Base-by-base conservation (phyloP, 805 yeast genomes). In the Pichia phayaonensis region DNA sequence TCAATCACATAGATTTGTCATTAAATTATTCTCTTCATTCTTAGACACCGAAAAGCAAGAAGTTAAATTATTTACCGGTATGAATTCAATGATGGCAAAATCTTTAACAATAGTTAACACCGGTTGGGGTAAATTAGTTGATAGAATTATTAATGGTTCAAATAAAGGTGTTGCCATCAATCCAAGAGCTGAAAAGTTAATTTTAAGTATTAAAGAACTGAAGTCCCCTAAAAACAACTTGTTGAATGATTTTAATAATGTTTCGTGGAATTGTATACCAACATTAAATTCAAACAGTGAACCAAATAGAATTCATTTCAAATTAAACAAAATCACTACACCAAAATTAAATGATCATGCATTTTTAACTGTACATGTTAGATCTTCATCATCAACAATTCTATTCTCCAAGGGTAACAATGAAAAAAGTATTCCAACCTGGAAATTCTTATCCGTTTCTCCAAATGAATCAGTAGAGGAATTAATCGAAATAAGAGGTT, bases 71-170 rank as follows among this genome's bases (percentile, higher is more conserved):
- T 50, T 57, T 42, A 59, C 67, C 2, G 68, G 67, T 26, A 64
- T 65, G 72, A 69, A 40, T 59, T 66, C 54, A 40, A 62, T 53
- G 67, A 64, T 57, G 67, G 74, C 57, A 53, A 60, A 53, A 71
- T 69, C 60, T 50, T 62, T 63, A 48, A 53, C 62, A 18, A 62
- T 63, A 64, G 60, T 60, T 51, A 83, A 81, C 61, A 76, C 79
- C 53, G 97, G 97, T 46, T 89, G 96, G 96, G 97, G 96, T 68
- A 90, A 84, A 54, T 68, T 86, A 46, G 77, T 85, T 22, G 89
- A 87, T 59, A 72, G 95, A 59, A 85, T 89, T 53, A 83, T 89
- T 55, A 64, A 78, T 16, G 94, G 95, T 24, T 79, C 90, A 0
- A 78, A 74, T 51, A 77, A 77, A 49, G 95, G 95, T 55, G 79